phyloP scores from a whole-genome alignment of 2,329 filamentous ascomycete species.

The Aureobasidium sp. region DNA sequence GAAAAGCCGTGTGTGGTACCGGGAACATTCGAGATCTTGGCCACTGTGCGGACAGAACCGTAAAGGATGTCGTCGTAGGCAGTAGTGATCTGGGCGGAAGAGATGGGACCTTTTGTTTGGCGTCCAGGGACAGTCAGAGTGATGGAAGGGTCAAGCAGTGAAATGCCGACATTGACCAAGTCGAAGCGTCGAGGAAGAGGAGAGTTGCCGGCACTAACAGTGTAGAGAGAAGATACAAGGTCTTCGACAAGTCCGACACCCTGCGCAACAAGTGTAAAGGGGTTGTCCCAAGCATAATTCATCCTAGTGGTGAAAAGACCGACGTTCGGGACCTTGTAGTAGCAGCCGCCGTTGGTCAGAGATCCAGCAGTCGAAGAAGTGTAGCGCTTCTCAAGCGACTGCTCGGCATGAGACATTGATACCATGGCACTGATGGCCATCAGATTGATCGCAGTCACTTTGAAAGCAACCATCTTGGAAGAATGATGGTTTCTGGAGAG shows the following conservation, averaged over 20 bases:
- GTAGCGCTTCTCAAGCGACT: neutral
- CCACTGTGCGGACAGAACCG: conserved; percentile 61
- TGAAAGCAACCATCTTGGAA: conserved; percentile 5
- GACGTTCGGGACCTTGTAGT: conserved; percentile 5
- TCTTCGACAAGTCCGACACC: conserved; percentile 1
- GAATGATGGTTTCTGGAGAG: neutral
- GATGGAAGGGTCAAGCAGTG: neutral
- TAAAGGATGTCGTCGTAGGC: conserved; percentile 56
- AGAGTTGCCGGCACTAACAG: conserved; percentile 3
- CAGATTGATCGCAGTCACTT: neutral
- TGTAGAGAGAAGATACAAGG: conserved; percentile 9
- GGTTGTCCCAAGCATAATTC: neutral
- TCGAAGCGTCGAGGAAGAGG: conserved; percentile 10
- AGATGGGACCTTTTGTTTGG: conserved; percentile 13
- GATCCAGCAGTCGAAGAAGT: neutral
- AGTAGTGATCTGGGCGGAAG: conserved; percentile 55
- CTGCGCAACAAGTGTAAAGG: neutral
- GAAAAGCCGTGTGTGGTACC: conserved; percentile 76
- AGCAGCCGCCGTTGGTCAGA: conserved; percentile 2
- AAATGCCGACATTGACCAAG: conserved; percentile 3
- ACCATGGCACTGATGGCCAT: neutral
- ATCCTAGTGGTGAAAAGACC: conserved; percentile 3
- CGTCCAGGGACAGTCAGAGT: conserved; percentile 16
- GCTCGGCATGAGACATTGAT: neutral
- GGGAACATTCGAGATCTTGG: conserved; percentile 53